Base-by-base conservation (phyloP, 1,284 basidiomycete species). In the Bondarzewia mesenterica region DNA sequence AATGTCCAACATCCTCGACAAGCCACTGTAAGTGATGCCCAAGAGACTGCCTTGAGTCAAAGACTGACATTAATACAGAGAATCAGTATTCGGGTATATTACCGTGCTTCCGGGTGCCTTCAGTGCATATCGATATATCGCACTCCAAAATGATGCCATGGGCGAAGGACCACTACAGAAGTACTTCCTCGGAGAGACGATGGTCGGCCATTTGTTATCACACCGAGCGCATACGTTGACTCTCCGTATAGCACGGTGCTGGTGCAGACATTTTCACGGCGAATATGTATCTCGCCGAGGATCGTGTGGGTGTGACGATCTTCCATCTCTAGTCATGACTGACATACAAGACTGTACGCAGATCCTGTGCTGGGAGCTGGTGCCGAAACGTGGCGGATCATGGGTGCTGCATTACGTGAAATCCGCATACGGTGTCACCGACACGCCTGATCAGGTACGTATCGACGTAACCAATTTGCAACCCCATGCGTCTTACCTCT, bases 381-480 rank as follows among this genome's bases (percentile, higher is more conserved):
- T 98, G 39, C 93, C 95, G 0, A 98, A 97, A 63, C 73, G 84
- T 1, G 89, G 93, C 55, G 83, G 81, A 2, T 81, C 82, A 57
- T 99, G 95, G 95, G 79, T 97, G 5, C 75, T 99, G 44, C 93
- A 90, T 70, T 99, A 93, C 60, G 95, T 99, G 60, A 96, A 93
- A 67, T 85, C 86, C 25, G 94, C 96, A 0, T 82, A 93, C 25
- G 96, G 89, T 7, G 95, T 98, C 63, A 99, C 96, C 0, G 96
- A 99, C 64, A 92, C 97, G 7, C 96, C 96, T 4, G 93, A 97
- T 58, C 77, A 46, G 32, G 43, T 37, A 8, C 7, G 41, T 25
- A 12, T 42, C 25, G 14, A 3, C 38, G 38, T 18, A 10, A 18
- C 38, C 25, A 25, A 40, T 23, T 25, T 42, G 20, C 8, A 3